A percentile compares a stretch with the other conserved stretches of the same genome.
Evolutionary conservation across 352 stramenopile genomes (phyloP).

Genomic region (Peronospora belbahrii): DNA sequence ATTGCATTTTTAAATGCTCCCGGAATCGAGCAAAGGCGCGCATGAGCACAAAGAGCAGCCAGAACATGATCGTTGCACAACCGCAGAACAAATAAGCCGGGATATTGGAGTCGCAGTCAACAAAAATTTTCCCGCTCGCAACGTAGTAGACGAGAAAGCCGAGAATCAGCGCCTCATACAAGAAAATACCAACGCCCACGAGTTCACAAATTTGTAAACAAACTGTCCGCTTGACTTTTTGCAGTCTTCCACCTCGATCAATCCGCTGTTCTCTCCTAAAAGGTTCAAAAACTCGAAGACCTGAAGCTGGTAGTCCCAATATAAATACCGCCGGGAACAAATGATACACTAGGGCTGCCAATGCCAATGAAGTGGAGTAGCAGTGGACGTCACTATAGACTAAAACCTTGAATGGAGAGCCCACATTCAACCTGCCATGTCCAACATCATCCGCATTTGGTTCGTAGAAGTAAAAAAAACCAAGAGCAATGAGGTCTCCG

Average conservation of each 20-base stretch:
- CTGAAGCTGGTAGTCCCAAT: slow-evolving; percentile 55
- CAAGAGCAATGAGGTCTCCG: slow-evolving; percentile 45
- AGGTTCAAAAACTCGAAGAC: slow-evolving; percentile 55
- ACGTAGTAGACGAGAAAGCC: slow-evolving; percentile 51
- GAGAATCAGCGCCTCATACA: slow-evolving; percentile 42
- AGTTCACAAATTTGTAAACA: slow-evolving; percentile 74
- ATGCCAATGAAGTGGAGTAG: slow-evolving; percentile 43
- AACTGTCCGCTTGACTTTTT: slow-evolving; percentile 75
- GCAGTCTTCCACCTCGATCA: slow-evolving; percentile 41
- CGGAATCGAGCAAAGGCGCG: slow-evolving; percentile 67
- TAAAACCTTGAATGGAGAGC: slow-evolving; percentile 31
- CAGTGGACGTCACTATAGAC: slow-evolving; percentile 32
- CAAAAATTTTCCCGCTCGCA: slow-evolving; percentile 46
- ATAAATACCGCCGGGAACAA: slow-evolving; percentile 55
- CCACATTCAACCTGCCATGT: slow-evolving; percentile 37
- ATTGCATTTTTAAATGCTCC: slow-evolving; percentile 81
- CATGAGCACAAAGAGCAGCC: slow-evolving; percentile 56
- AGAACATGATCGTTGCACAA: slow-evolving; percentile 44
- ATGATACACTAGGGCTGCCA: slow-evolving; percentile 64
- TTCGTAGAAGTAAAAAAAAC: slow-evolving; percentile 55
- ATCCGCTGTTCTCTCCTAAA: slow-evolving; percentile 66
- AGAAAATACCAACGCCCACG: slow-evolving; percentile 45
- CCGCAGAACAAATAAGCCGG: slow-evolving; percentile 41
- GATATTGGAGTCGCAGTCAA: slow-evolving; percentile 35
- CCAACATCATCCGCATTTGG: slow-evolving; percentile 18